phyloP scores from a whole-genome alignment of 75 land plant species.

The Selaginella tamariscina region DNA sequence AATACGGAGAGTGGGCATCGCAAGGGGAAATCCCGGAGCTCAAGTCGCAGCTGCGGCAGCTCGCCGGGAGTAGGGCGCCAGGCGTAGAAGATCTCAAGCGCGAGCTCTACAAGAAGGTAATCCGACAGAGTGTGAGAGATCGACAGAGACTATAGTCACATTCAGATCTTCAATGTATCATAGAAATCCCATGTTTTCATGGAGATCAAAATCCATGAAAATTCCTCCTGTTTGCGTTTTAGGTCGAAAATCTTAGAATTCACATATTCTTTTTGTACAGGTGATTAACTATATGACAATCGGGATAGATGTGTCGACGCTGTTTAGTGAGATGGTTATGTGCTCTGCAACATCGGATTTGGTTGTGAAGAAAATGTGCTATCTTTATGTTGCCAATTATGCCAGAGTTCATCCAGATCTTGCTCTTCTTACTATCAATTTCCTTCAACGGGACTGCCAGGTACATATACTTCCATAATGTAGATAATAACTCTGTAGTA shows the following conservation, averaged over 20 bases:
- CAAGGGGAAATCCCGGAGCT: constrained; percentile 89
- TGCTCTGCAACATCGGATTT: constrained; percentile 98
- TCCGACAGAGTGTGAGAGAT: too few relatives aligned
- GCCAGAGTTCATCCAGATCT: constrained; percentile 88
- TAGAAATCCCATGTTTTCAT: too few relatives aligned
- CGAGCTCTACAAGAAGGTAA: constrained; percentile 93
- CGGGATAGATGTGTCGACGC: constrained; percentile 88
- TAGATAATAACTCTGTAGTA: too few relatives aligned
- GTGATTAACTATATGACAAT: constrained; percentile 96
- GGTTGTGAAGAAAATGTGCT: constrained; percentile 98
- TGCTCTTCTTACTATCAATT: constrained; percentile 92
- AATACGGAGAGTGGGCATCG: constrained; percentile 32
- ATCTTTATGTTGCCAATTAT: constrained; percentile 89
- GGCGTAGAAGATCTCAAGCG: constrained; percentile 82
- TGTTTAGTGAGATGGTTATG: constrained; percentile 97
- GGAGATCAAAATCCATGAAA: too few relatives aligned
- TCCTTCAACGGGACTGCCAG: constrained; percentile 89
- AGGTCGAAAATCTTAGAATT: too few relatives aligned
- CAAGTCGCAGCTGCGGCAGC: constrained; percentile 77
- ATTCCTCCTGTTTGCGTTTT: too few relatives aligned
- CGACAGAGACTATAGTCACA: too few relatives aligned
- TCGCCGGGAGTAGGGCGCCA: constrained; percentile 86
- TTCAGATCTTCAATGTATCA: too few relatives aligned
- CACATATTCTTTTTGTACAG: too few relatives aligned
- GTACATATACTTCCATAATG: too few relatives aligned